Evolutionary conservation across 306 rosid species (phyloP).

Genomic region (Leucaena leucocephala): DNA sequence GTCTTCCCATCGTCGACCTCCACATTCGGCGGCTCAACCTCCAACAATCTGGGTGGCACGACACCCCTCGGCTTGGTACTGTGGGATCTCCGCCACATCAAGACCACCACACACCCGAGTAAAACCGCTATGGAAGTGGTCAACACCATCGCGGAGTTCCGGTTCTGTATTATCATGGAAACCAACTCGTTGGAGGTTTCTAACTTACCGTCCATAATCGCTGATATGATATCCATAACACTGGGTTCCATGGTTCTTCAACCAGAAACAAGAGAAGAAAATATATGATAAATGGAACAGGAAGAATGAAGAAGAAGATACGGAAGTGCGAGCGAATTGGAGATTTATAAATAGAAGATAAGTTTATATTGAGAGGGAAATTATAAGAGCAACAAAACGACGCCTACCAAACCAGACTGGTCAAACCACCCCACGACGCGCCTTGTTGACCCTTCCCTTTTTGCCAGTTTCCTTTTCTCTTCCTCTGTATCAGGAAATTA

Average conservation of each 20-base stretch:
- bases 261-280: neutral
- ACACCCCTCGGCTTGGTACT: constrained; percentile 42
- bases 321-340: neutral
- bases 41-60: constrained; percentile 55
- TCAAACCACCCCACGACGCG: constrained; percentile 64
- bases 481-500: neutral
- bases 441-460: constrained; percentile 31
- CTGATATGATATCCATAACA: constrained; percentile 77
- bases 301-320: neutral
- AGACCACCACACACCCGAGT: constrained; percentile 77
- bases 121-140: constrained; percentile 89
- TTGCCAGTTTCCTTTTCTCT: neutral
- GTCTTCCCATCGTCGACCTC: constrained; percentile 80
- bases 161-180: constrained; percentile 66
- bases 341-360: neutral
- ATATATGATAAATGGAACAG: neutral
- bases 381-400: constrained; percentile 31
- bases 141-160: constrained; percentile 60
- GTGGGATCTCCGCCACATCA: constrained; percentile 79
- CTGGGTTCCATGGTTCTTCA: constrained; percentile 58
- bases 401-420: constrained; percentile 74
- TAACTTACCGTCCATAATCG: constrained; percentile 69
- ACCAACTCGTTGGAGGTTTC: constrained; percentile 65
- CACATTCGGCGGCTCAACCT: constrained; percentile 44
- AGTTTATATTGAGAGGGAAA: constrained; percentile 39